Conservation (phyloP, 148 eudicot species). For the Rhododendron williamsianum region DNA sequence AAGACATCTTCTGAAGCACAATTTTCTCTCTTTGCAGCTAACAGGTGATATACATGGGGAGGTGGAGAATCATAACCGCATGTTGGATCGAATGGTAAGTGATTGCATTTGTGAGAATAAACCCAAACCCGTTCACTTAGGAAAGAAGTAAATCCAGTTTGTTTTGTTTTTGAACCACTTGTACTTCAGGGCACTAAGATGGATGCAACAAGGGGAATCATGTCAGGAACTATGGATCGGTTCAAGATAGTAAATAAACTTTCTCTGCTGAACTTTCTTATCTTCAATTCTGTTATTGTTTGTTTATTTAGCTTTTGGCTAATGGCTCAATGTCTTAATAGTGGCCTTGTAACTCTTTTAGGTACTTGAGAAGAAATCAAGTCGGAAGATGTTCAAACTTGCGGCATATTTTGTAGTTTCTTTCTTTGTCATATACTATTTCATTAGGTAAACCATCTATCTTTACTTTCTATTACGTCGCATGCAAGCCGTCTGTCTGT, state of each 20-base stretch:
- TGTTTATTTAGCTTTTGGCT: conserved; percentile 14
- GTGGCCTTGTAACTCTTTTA: conserved; percentile 13
- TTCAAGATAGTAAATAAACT: conserved; percentile 61
- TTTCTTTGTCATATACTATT: conserved; percentile 52
- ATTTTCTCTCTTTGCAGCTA: conserved; percentile 36
- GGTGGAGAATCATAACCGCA: conserved; percentile 75
- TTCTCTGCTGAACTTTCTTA: not conserved
- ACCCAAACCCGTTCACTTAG: not conserved
- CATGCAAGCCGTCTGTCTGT: not conserved
- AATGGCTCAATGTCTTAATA: not conserved
- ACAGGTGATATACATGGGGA: conserved; percentile 90
- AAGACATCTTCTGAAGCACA: not conserved
- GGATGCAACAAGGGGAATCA: conserved; percentile 88
- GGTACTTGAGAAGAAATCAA: conserved; percentile 84
- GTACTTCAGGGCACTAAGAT: conserved; percentile 59
- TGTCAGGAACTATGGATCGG: conserved; percentile 78
- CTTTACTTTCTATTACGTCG: not conserved
- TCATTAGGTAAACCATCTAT: conserved; percentile 47
- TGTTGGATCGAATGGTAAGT: conserved; percentile 67
- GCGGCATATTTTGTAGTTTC: conserved; percentile 51
- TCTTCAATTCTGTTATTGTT: not conserved
- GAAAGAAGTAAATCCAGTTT: not conserved
- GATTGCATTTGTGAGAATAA: not conserved
- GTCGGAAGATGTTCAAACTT: conserved; percentile 56
- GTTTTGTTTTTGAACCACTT: conserved; percentile 9